These are phyloP conservation scores for Ceratobasidium sp. DNA, from an alignment of 1,284 basidiomycete genomes.

Conservation along the genomic window DNA sequence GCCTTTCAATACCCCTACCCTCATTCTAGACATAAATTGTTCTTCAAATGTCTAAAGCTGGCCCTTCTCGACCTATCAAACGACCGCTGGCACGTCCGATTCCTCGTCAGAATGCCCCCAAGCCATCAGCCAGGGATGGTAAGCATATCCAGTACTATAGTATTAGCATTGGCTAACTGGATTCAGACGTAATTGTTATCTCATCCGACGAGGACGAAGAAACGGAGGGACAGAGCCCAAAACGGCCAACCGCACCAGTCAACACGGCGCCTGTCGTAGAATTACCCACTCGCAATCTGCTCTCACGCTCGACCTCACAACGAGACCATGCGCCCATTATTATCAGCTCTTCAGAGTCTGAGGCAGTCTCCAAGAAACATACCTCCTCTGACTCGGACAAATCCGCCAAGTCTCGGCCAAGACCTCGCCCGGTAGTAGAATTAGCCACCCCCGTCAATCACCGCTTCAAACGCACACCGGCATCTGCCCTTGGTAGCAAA, in stretches of 20 bases:
- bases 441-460: too few relatives aligned
- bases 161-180: not conserved
- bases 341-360: too few relatives aligned
- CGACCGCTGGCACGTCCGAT: not conserved
- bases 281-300: too few relatives aligned
- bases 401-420: too few relatives aligned
- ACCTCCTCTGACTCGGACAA: too few relatives aligned
- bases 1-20: too few relatives aligned
- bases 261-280: not conserved
- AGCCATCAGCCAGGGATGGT: not conserved
- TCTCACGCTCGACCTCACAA: too few relatives aligned
- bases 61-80: not conserved
- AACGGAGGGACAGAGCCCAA: not conserved
- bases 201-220: conserved; percentile 17
- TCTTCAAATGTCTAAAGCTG: not conserved
- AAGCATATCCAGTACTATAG: not conserved
- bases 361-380: too few relatives aligned
- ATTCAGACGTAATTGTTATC: conserved; percentile 5
- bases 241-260: not conserved
- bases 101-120: conserved; percentile 3
- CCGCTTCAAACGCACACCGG: too few relatives aligned
- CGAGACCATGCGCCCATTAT: too few relatives aligned
- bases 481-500: too few relatives aligned
- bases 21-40: not conserved
- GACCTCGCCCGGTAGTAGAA: too few relatives aligned